Evolutionary conservation across 345 rosid genomes (phyloP).

Genomic region (Carallia pectinifolia): DNA sequence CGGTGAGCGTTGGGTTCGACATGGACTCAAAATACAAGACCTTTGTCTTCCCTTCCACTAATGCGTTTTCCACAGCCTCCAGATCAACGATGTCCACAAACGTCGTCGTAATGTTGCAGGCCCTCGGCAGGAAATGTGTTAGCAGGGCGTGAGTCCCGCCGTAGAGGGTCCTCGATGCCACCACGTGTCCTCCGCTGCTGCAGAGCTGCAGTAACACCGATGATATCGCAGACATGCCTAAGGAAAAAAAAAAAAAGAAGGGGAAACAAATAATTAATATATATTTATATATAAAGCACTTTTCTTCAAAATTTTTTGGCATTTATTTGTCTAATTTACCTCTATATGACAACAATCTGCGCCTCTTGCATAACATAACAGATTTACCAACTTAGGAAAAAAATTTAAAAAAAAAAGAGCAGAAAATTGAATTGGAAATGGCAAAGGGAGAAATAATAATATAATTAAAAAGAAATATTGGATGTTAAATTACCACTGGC

Average conservation of each 20-base stretch:
- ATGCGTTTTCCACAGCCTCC: constrained; percentile 52
- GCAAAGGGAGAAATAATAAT: too few species aligned
- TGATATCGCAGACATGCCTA: constrained; percentile 97
- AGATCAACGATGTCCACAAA: constrained; percentile 69
- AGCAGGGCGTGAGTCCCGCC: constrained; percentile 96
- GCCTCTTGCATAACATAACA: too few species aligned
- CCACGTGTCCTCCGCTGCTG: constrained; percentile 95
- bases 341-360: too few species aligned
- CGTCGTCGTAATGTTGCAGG: constrained; percentile 81
- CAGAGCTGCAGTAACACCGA: constrained; percentile 85
- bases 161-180: constrained; percentile 71
- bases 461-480: background rate
- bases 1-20: constrained; percentile 78
- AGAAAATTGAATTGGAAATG: too few species aligned
- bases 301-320: too few species aligned
- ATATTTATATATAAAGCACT: background rate
- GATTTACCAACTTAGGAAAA: too few species aligned
- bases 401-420: too few species aligned
- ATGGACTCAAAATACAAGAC: constrained; percentile 84
- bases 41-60: constrained; percentile 62
- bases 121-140: constrained; percentile 74
- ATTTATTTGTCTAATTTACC: too few species aligned
- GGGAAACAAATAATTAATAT: background rate
- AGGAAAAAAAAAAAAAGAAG: background rate
- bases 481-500: constrained; percentile 61